Conservation (phyloP, 345 rosid genomes). For the Boechera divaricarpa region DNA sequence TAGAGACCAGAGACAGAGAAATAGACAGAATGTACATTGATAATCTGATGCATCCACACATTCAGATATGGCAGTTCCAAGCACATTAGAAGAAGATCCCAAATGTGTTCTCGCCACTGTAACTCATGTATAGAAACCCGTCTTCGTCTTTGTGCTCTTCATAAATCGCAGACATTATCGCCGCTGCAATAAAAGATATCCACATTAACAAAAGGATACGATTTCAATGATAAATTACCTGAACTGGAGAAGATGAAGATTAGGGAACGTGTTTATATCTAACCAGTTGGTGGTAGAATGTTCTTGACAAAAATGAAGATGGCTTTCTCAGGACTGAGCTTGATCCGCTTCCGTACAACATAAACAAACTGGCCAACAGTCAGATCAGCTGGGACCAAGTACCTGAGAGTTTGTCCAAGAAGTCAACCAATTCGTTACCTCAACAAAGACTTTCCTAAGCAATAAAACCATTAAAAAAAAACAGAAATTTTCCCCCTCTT, state of each 20-base stretch:
- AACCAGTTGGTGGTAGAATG: constrained; percentile 62
- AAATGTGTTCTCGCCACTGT: constrained; percentile 69
- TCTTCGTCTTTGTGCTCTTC: constrained; percentile 58
- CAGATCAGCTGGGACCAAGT: constrained; percentile 65
- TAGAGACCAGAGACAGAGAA: constrained; percentile 10
- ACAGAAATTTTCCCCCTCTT: not conserved
- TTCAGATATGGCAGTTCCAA: not conserved
- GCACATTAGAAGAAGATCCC: constrained; percentile 45
- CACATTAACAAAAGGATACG: too few species aligned
- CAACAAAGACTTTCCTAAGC: not conserved
- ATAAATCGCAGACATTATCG: constrained; percentile 58
- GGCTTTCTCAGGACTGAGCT: constrained; percentile 69
- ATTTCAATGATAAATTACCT: too few species aligned
- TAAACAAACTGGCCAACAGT: constrained; percentile 72
- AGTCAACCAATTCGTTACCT: not conserved
- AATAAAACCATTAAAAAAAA: not conserved
- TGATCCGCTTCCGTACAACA: constrained; percentile 64
- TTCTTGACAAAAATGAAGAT: constrained; percentile 63
- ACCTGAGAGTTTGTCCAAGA: constrained; percentile 41
- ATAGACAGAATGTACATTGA: constrained; percentile 30
- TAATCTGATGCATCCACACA: constrained; percentile 10
- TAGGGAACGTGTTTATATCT: not conserved
- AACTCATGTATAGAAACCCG: constrained; percentile 65
- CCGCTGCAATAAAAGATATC: constrained; percentile 45
- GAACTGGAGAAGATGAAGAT: not conserved